Evolutionary conservation across 768 basidiomycete species (phyloP), one percentile per base, ranked within the genome.

Genomic region (Hemileccinum impolitum): DNA sequence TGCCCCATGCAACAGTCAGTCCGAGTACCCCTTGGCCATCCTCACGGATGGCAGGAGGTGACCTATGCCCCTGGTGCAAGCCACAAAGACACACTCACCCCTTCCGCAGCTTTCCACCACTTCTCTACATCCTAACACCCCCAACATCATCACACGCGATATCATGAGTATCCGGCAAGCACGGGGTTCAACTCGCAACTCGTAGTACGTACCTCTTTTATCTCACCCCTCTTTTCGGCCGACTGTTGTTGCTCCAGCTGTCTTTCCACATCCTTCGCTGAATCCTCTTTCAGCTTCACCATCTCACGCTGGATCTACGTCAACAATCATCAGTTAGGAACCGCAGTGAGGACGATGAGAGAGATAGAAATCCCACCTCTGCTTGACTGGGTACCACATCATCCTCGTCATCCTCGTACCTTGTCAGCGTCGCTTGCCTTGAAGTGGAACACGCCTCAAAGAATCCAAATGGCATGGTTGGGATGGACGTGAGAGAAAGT

Each of bases 261-360:
- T 26, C 53, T 55, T 37, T 58, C 28, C 7, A 65, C 60, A 30
- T 64, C 63, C 4, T 10, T 53, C 21, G 31, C 54, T 2, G 63
- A 65, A 36, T 64, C 58, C 6, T 47, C 45, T 42, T 52, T 48
- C 13, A 64, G 52, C 30, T 65, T 47, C 26, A 32, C 43, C 7
- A 65, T 57, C 26, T 64, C 40, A 5, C 56, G 52, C 1, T 60
- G 58, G 10, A 64, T 63, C 63, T 64, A 21, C 13, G 12, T 6
- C 12, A 36, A 15, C 6, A n/a, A n/a, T n/a, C n/a, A 4, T 35
- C 15, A 12, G 10, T 38, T 13, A 21, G 37, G 2, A 8, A 30
- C 4, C 28, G 11, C 28, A 9, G 9, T 30, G 28, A 12, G 4
- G 23, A 23, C 23, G 23, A 23, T 6, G 23, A 30, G 14, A 5